Percentiles rank a stretch among this genome's conserved stretches.
These are phyloP conservation scores for Ceratocystis variospora DNA, from an alignment of 2,329 filamentous ascomycete genomes.

Conservation along the genomic window DNA sequence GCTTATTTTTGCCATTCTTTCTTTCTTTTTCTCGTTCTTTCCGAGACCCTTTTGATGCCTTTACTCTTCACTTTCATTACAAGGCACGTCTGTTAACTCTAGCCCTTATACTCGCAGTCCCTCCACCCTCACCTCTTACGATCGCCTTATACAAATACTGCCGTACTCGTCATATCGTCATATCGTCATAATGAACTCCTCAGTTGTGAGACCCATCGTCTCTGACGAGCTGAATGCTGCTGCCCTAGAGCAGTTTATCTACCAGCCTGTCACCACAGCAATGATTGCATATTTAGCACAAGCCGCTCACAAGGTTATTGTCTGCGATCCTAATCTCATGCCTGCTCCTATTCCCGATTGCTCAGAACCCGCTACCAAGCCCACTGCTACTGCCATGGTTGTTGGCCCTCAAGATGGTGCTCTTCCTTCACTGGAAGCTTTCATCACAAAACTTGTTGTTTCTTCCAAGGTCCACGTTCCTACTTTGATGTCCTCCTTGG, in stretches of 20 bases:
- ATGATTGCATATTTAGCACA: conserved; percentile 68
- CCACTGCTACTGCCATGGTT: conserved; percentile 37
- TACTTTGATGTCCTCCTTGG: conserved; percentile 90
- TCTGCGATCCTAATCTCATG: conserved; percentile 54
- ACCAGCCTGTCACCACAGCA: conserved; percentile 55
- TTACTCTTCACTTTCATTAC: neutral
- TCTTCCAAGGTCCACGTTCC: conserved; percentile 94
- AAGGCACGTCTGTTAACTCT: neutral
- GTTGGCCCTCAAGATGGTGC: conserved; percentile 35
- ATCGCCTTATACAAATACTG: neutral
- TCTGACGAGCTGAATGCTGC: conserved; percentile 51
- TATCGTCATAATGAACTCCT: conserved; percentile 12
- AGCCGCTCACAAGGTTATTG: conserved; percentile 64
- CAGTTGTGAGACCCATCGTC: conserved; percentile 28
- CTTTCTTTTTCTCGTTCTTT: neutral
- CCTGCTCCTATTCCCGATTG: conserved; percentile 26
- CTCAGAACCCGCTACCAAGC: conserved; percentile 30
- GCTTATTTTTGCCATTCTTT: neutral
- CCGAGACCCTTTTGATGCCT: neutral
- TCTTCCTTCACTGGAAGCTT: conserved; percentile 72
- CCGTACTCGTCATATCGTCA: too few species aligned
- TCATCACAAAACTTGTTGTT: conserved; percentile 82
- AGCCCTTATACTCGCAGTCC: neutral
- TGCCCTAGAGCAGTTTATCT: conserved; percentile 69
- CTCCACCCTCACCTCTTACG: neutral